phyloP scores from a whole-genome alignment of 1,139 yeast species.

The Candida sojae region DNA sequence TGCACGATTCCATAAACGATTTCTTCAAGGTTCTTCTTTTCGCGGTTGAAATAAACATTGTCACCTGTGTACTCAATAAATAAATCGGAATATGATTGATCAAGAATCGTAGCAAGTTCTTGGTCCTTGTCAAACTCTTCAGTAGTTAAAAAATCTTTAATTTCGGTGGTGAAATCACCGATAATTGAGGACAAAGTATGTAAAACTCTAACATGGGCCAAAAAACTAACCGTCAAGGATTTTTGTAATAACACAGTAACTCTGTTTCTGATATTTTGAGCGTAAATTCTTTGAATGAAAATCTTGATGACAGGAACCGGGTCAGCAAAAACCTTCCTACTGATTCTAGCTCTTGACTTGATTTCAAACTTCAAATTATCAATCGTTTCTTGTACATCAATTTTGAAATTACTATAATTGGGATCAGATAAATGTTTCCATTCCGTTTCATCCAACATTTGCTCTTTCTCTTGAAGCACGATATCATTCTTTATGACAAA shows the following conservation, averaged over 20 bases:
- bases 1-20: conserved; percentile 54
- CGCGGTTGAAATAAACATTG: conserved; percentile 69
- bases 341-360: conserved; percentile 71
- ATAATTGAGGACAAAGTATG: conserved; percentile 65
- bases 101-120: conserved; percentile 58
- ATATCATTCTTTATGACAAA: conserved; percentile 82
- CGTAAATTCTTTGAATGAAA: conserved; percentile 76
- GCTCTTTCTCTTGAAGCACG: conserved; percentile 29
- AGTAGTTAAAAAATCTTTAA: conserved; percentile 59
- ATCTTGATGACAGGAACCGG: conserved; percentile 66
- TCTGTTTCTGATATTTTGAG: conserved; percentile 71
- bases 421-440: conserved; percentile 44
- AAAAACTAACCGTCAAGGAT: conserved; percentile 62
- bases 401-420: conserved; percentile 27
- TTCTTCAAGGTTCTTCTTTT: conserved; percentile 69
- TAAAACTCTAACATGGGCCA: conserved; percentile 79
- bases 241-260: conserved; percentile 62
- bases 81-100: conserved; percentile 70
- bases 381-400: conserved; percentile 27
- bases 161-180: conserved; percentile 63
- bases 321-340: conserved; percentile 70
- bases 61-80: conserved; percentile 73
- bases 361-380: conserved; percentile 45
- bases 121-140: conserved; percentile 46
- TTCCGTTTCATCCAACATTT: conserved; percentile 34